Base-by-base conservation (phyloP, 2,329 filamentous ascomycete species). In the Ciborinia camelliae region DNA sequence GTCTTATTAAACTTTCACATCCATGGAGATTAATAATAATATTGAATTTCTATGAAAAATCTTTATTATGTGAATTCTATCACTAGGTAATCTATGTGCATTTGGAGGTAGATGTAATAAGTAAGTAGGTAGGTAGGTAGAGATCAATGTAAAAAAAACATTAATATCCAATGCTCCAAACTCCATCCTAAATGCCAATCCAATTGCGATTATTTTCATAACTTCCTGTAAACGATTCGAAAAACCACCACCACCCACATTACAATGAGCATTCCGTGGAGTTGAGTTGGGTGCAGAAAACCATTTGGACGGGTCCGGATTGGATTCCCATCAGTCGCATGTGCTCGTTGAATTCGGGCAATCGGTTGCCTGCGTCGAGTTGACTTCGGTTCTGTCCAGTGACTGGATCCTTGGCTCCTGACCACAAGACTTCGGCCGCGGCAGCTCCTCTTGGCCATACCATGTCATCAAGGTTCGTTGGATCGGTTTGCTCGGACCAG, bases 401-500 rank as follows among this genome's bases (percentile, higher is more conserved):
- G 6, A 59, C 55, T 2, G 79, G 82, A 73, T 93, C 90, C 66
- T 84, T 83, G 63, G 82, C 78, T 60, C 91, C 91, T 48, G 86
- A 90, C 92, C 92, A 96, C 54, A 94, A 81, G 1, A 93, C 86
- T 78, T 96, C 92, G 32, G 84, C 90, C 0, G 88, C 90, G 0
- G 90, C 91, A 60, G 83, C 84, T 1, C 85, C 86, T 7, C 92
- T 82, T 9, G 92, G 91, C 92, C 91, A 96, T 10, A 94, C 78
- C 76, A 90, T 86, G 43, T 79, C 79, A 77, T 96, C 91, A 18
- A 96, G 75, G 74, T 88, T 92, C n/a, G 86, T 79, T 3, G 85
- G 78, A 76, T 97, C 92, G n/a, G 88, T 89, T 79, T 86, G 84
- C 74, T 96, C 92, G 68, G 84, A 84, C 91, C 91, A 97, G 65